Evolutionary conservation across 768 basidiomycete genomes (phyloP), one percentile per base, ranked within the genome.

Genomic region (Tylopilus balloui): DNA sequence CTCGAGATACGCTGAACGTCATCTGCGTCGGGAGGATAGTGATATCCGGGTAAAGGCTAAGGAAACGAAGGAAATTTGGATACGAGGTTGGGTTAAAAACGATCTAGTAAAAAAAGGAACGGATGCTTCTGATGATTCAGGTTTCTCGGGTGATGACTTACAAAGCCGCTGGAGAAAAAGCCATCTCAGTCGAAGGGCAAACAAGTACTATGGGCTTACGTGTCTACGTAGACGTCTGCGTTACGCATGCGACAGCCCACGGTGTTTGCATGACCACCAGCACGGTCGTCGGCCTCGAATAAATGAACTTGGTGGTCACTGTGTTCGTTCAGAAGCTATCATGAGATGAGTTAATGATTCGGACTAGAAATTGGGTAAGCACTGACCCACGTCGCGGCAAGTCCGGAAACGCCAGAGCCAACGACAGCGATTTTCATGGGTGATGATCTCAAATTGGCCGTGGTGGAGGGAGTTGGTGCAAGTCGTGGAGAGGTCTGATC

Each of bases 261-360:
- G 0, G 88, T 89, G 60, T 91, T 82, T 7, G 87, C 85, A 59
- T 90, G 88, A 7, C 87, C 88, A 12, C 88, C 87, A 0, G 81
- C 78, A 38, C 84, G 76, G 40, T 65, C 63, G 42, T 83, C 84
- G 3, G 83, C 73, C 61, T 92, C 86, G 58, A 79, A 89, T 6
- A 90, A 69, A 53, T 89, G 83, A 11, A 88, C 86, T 62, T 84
- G 80, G 58, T 88, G 83, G 44, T 82, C 78, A 42, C 83, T 85
- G 59, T 81, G 71, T 58, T 88, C 84, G 54, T 90, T 88, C 51
- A 90, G 70, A 15, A 84, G 73, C 83, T 84, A 46, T 29, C 8
- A 36, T 43, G 19, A 32, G n/a, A 11, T 21, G 34, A 25, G 19
- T 21, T 19, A n/a, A 13, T 13, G 32, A 1, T 3, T 3, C 11